phyloP scores from a whole-genome alignment of 768 basidiomycete genomes.

The Gyrodon lividus region DNA sequence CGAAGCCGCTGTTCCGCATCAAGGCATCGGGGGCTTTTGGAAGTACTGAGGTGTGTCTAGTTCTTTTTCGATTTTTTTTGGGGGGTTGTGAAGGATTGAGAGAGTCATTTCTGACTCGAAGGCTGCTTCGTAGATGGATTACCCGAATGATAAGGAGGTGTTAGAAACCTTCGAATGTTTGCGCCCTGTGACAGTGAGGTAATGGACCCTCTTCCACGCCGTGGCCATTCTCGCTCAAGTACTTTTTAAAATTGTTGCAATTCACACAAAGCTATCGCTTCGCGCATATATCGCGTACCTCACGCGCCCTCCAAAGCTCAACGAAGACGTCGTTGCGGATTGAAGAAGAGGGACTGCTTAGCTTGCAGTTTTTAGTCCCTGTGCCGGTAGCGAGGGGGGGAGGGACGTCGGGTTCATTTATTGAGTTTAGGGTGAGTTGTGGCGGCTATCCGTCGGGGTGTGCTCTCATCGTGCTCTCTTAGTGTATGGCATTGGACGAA shows the following conservation, averaged over 20 bases:
- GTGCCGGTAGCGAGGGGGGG: conserved; percentile 38
- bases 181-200: conserved; percentile 70
- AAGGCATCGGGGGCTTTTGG: conserved; percentile 82
- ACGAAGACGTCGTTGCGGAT: conserved; percentile 89
- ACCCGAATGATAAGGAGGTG: conserved; percentile 89
- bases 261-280: conserved; percentile 68
- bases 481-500: conserved; percentile 35
- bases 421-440: conserved; percentile 80
- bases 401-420: conserved; percentile 61
- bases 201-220: conserved; percentile 9
- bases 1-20: conserved; percentile 72
- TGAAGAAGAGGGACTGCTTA: conserved; percentile 76
- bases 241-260: not conserved
- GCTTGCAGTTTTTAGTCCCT: conserved; percentile 88
- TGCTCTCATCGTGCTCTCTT: conserved; percentile 10
- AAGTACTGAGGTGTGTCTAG: conserved; percentile 65
- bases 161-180: conserved; percentile 87
- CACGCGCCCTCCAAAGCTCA: conserved; percentile 77
- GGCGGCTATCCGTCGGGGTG: not conserved
- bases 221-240: not conserved
- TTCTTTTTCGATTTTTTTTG: not conserved
- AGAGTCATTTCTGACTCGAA: conserved; percentile 2
- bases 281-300: conserved; percentile 67
- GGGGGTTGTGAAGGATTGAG: not conserved
- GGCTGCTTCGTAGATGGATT: conserved; percentile 74